Conservation (phyloP, 495 filamentous ascomycete species). For the Talaromyces wortmannii region DNA sequence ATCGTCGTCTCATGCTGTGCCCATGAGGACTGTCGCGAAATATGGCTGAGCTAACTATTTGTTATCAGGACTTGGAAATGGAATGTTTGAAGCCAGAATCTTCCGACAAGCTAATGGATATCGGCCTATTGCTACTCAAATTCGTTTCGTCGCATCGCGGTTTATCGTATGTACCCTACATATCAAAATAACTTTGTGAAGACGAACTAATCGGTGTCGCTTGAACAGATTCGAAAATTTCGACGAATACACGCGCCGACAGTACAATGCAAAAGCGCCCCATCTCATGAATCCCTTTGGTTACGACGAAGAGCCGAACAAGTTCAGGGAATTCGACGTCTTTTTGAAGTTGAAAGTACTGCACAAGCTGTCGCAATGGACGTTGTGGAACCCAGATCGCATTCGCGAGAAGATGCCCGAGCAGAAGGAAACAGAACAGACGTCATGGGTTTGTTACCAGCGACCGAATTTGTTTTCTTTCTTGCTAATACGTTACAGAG, state of each 20-base stretch:
- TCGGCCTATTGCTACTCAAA: slow-evolving; percentile 86
- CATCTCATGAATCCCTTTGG: slow-evolving; percentile 77
- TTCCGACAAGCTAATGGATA: slow-evolving; percentile 67
- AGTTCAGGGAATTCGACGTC: slow-evolving; percentile 75
- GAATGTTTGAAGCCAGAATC: slow-evolving; percentile 74
- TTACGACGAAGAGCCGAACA: slow-evolving; percentile 60
- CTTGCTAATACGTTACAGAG: slow-evolving; percentile 44
- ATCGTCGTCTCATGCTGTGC: no score
- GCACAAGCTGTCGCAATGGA: slow-evolving; percentile 87
- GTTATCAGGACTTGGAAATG: slow-evolving; percentile 70
- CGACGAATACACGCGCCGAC: slow-evolving; percentile 87
- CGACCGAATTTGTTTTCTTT: not conserved
- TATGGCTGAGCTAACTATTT: slow-evolving; percentile 6
- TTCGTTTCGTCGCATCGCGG: slow-evolving; percentile 90
- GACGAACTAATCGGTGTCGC: slow-evolving; percentile 1
- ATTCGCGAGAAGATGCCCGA: slow-evolving; percentile 84
- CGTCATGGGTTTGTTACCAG: slow-evolving; percentile 62
- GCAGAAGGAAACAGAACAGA: slow-evolving; percentile 72
- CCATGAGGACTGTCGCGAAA: not conserved
- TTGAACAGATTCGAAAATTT: slow-evolving; percentile 70
- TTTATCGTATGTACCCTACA: slow-evolving; percentile 59
- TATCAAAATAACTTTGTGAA: not conserved
- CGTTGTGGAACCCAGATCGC: slow-evolving; percentile 75
- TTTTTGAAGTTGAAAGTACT: slow-evolving; percentile 84
- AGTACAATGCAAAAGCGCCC: slow-evolving; percentile 80